Base-by-base conservation (phyloP, 2,329 filamentous ascomycete genomes). In the Trichoderma aggressivum region DNA sequence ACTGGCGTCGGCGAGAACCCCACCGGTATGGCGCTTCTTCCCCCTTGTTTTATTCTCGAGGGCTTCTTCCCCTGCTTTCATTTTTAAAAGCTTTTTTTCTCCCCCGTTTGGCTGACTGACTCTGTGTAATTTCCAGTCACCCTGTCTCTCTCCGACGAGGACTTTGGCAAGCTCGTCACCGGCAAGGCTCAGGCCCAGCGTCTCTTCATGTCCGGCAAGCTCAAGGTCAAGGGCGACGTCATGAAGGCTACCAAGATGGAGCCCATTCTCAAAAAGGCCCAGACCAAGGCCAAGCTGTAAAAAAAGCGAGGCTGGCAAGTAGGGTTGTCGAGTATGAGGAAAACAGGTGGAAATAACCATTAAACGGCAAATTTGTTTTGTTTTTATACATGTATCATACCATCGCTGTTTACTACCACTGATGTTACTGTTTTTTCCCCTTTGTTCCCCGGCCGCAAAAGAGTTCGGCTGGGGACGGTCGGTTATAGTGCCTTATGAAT, bases 241-340 rank as follows among this genome's bases (percentile, higher is more conserved):
- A 98, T 98, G 95, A 98, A 98, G 89, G 92, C 96, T 47, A 98
- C 94, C 72, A 97, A 97, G 90, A 89, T 98, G 83, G 94, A 98
- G 84, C 92, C 94, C 53, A 92, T 98, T 78, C 85, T 97, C 75
- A 94, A 94, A 87, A 96, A 94, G 87, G 92, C 93, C 47, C 91
- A 94, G 85, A 86, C 85, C 78, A 92, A 93, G 87, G 88, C 93
- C 76, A 97, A 97, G 88, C 85, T 97, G 84, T 94, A 90, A 85
- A 90, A 85, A 78, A 7, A n/a, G n/a, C n/a, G n/a, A n/a, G n/a
- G n/a, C 28, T 34, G 26, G 34, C 14, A 11, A 47, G 11, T 64
- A 8, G 18, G 14, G 8, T 16, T 32, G 39, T 5, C 24, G 24
- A n/a, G 18, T 30, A 34, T 24, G 14, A n/a, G 43, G 55, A 50